Evolutionary conservation across 192 early-diverging fungal species (phyloP).

Genomic region (Backusella mclennaniae): DNA sequence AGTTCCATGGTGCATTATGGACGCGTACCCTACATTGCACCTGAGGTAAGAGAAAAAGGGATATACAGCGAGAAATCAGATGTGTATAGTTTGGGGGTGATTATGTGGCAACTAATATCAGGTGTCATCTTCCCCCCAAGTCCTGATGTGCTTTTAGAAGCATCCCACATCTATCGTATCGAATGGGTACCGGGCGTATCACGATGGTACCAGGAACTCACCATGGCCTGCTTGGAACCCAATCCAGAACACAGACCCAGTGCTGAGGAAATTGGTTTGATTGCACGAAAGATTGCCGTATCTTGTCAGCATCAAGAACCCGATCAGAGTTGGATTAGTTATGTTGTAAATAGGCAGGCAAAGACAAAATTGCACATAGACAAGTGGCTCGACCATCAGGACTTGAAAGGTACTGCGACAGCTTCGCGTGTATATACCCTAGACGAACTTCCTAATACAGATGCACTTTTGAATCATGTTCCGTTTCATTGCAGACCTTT

Average conservation of each 20-base stretch:
- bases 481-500: slow-evolving; percentile 18
- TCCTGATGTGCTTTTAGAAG: slow-evolving; percentile 19
- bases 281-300: slow-evolving; percentile 20
- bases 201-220: slow-evolving; percentile 27
- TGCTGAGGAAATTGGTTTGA: slow-evolving; percentile 23
- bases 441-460: slow-evolving; percentile 4
- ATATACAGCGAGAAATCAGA: slow-evolving; percentile 30
- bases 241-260: slow-evolving; percentile 25
- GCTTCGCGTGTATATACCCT: not conserved
- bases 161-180: slow-evolving; percentile 22
- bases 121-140: slow-evolving; percentile 23
- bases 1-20: slow-evolving; percentile 31
- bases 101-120: slow-evolving; percentile 35
- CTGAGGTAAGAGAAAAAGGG: slow-evolving; percentile 23
- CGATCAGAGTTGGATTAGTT: slow-evolving; percentile 13
- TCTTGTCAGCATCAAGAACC: not conserved
- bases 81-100: slow-evolving; percentile 25
- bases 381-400: not conserved
- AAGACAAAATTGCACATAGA: not conserved
- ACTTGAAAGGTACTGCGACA: not conserved
- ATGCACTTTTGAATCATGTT: not conserved
- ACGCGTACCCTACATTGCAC: slow-evolving; percentile 31
- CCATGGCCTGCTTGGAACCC: slow-evolving; percentile 28
- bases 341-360: slow-evolving; percentile 9
- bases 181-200: slow-evolving; percentile 34